Base-by-base conservation (phyloP, 805 yeast genomes). In the Wickerhamiella dianesei region DNA sequence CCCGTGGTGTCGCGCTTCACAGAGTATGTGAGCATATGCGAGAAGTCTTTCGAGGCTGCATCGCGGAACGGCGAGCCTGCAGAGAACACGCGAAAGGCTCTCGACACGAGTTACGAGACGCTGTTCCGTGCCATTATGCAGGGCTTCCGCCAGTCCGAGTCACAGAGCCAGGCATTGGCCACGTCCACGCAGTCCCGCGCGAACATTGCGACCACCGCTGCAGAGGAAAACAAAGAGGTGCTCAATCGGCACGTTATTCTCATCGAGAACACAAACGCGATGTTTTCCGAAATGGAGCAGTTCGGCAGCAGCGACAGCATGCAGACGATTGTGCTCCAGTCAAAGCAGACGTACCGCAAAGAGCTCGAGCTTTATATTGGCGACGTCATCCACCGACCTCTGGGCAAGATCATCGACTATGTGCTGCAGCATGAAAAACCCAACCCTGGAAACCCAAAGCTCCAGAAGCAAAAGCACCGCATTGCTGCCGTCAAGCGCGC, bases 351-450 rank as follows among this genome's bases (percentile, higher is more conserved):
- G 17, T 54, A 67, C 41, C 49, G 52, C 56, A 45, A 63, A 53
- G 66, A 73, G 60, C 48, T 66, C 45, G 55, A 55, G n/a, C 48
- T 51, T 1, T 80, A 77, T 59, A 70, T 77, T 12, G 60, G 59
- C n/a, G 56, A 55, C n/a, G 61, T 79, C 14, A 59, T 77, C 39
- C 62, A 66, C 47, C 69, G 78, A 41, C 69, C 77, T 20, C 69
- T 86, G 56, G 89, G 92, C 0, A 81, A 80, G 56, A 56, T 87
- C 44, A 65, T 76, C 14, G 77, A 75, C 21, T 80, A 83, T 59
- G 74, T 86, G 2, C 70, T 71, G 37, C 83, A 79, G 35, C 75
- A 79, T 39, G 81, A 79, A 48, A 69, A 63, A 21, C 59, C 69
- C 12, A 63, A 65, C 40, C 67, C 66, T 2, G 48, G 46, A 2